Evolutionary conservation across 306 rosid genomes (phyloP), one percentile per base, ranked within the genome.

Genomic region (Sicyos edulis): DNA sequence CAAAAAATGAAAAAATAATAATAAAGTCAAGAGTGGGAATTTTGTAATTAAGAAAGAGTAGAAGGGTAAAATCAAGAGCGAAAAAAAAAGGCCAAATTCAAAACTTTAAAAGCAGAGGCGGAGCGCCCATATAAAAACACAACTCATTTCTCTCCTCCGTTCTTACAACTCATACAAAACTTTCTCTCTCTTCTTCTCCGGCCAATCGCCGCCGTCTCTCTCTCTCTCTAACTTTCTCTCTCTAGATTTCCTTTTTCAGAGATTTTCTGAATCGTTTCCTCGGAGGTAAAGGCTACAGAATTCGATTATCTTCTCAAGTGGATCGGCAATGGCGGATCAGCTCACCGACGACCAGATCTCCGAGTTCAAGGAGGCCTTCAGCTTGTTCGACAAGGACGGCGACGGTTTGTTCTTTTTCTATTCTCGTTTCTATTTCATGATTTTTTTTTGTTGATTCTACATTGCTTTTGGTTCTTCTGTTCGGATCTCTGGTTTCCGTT

Each of bases 291-390:
- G 20, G 2, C n/a, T 29, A 2, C 66, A 26, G 32, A 1, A 42
- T 66, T 44, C 17, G 6, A 20, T 37, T 44, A 9, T 5, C 54
- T 42, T 45, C 72, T 66, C 7, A 5, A 66, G 37, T 66, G 10
- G n/a, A 14, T 26, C 66, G 45, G n/a, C 32, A 32, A 88, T 88
- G 95, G 95, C 95, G 37, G 95, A 88, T 77, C 95, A 88, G 50
- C 95, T 88, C 82, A 88, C 91, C 70, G 91, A 88, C 55, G 95
- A 88, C 22, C 91, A 88, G 91, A 88, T 88, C 88, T 86, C 95
- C 0, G 89, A 86, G 84, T 88, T 88, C 88, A 84, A 88, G 85
- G 95, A 88, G 60, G 95, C 95, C 56, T 88, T 88, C 75, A 86
- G 91, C 80, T 91, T 88, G 66, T 88, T 88, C 84, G 95, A 88